Conservation (phyloP, 257 asterid genomes). For the Solanum chiquidenum region DNA sequence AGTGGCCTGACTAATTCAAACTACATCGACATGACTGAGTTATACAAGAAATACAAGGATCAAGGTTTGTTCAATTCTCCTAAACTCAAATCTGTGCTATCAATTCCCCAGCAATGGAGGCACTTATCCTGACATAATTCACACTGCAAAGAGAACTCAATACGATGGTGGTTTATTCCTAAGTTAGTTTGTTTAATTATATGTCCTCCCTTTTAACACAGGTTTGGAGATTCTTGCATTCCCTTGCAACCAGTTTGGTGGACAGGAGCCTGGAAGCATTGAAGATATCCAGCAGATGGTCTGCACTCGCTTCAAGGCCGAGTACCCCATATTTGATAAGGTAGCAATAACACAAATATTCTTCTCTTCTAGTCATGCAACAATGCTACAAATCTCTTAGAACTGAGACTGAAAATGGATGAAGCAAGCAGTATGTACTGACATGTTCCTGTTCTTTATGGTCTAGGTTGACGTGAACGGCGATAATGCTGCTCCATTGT, state of each 20-base stretch:
- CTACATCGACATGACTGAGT: conserved; percentile 53
- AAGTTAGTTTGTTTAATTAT: background rate
- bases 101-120: background rate
- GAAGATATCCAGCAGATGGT: conserved; percentile 73
- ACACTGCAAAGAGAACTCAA: background rate
- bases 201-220: background rate
- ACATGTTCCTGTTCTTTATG: background rate
- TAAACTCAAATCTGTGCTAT: background rate
- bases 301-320: conserved; percentile 92
- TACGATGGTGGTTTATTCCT: background rate
- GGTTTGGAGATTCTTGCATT: conserved; percentile 93
- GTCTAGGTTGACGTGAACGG: conserved; percentile 81
- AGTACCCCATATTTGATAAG: conserved; percentile 81
- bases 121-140: background rate
- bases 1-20: conserved; percentile 84
- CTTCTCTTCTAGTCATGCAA: background rate
- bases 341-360: conserved; percentile 10
- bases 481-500: conserved; percentile 52
- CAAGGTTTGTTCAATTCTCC: conserved; percentile 32
- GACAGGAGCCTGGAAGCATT: conserved; percentile 83
- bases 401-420: background rate
- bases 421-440: background rate
- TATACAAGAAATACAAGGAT: conserved; percentile 68
- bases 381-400: background rate
- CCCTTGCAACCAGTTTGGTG: conserved; percentile 93